Evolutionary conservation across 2,329 filamentous ascomycete genomes (phyloP), one percentile per base, ranked within the genome.

Genomic region (Xylariomycetidae sp.): DNA sequence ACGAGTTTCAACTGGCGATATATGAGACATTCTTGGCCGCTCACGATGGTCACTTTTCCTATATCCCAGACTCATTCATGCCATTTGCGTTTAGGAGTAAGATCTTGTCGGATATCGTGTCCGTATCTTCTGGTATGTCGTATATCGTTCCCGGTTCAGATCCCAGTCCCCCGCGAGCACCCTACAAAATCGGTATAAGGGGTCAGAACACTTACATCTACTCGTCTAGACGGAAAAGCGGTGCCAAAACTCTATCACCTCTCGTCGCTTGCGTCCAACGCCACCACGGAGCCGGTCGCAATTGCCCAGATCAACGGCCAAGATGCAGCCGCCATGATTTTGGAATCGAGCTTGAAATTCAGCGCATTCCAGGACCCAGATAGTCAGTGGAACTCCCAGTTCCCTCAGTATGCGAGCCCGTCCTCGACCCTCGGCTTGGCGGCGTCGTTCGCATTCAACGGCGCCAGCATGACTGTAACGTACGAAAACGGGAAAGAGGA

Each of bases 1-100:
- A 70, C 48, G 66, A 70, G 6, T 75, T 77, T 42, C 69, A 77
- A 45, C 41, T 59, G 6, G 72, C 73, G 17, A 60, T 85, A 3
- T 70, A 72, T 36, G 56, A 64, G 22, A 56, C 75, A 6, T 62
- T 79, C 22, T 64, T 66, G 16, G 63, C 62, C 2, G 72, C 74
- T 4, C 77, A 84, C 44, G 81, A 86, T 49, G 77, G 79, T 1
- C 82, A 86, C 48, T 78, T 82, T 31, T 58, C 63, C 2, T 78
- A 70, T 48, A 57, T 67, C 11, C 72, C 74, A 3, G 72, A 77
- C 42, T 59, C 69, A 4, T 63, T 79, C 11, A 67, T 64, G 26
- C 64, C 72, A 1, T 77, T 80, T 58, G 61, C 16, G 51, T 70
- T 46, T 59, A 64, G 31, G 47, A 62, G 58, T 20, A 38, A 32